These are phyloP conservation scores for Ogataea pini DNA, from an alignment of 805 yeast species.

Conservation along the genomic window DNA sequence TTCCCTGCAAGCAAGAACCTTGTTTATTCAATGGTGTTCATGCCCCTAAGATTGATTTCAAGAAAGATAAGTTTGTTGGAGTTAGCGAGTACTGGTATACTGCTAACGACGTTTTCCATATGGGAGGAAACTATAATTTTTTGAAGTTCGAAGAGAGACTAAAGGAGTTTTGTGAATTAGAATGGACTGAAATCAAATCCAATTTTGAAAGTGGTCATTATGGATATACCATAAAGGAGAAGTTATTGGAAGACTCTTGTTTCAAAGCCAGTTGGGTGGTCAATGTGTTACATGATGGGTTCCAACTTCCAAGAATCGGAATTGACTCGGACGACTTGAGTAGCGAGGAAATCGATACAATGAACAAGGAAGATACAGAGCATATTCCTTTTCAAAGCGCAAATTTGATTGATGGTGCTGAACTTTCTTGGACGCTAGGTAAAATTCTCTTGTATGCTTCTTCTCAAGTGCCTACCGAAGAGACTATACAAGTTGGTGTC, in stretches of 20 bases:
- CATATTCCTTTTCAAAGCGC: constrained; percentile 80
- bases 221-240: constrained; percentile 52
- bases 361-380: constrained; percentile 27
- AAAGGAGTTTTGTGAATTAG: constrained; percentile 69
- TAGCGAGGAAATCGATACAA: constrained; percentile 28
- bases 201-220: constrained; percentile 57
- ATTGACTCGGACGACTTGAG: constrained; percentile 43
- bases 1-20: constrained; percentile 85
- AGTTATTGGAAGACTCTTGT: constrained; percentile 72
- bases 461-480: constrained; percentile 49
- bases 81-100: constrained; percentile 98
- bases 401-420: constrained; percentile 75
- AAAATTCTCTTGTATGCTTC: constrained; percentile 82
- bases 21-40: constrained; percentile 95
- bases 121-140: constrained; percentile 88
- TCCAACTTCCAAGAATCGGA: constrained; percentile 75
- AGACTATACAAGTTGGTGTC: constrained; percentile 36
- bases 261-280: constrained; percentile 95
- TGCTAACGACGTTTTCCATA: constrained; percentile 83
- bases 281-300: constrained; percentile 88
- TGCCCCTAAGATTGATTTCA: constrained; percentile 84
- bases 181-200: constrained; percentile 60
- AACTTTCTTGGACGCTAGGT: constrained; percentile 94
- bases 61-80: constrained; percentile 82
- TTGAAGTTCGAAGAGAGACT: constrained; percentile 65